Conservation (phyloP, 257 asterid species). For the Penstemon barbatus region DNA sequence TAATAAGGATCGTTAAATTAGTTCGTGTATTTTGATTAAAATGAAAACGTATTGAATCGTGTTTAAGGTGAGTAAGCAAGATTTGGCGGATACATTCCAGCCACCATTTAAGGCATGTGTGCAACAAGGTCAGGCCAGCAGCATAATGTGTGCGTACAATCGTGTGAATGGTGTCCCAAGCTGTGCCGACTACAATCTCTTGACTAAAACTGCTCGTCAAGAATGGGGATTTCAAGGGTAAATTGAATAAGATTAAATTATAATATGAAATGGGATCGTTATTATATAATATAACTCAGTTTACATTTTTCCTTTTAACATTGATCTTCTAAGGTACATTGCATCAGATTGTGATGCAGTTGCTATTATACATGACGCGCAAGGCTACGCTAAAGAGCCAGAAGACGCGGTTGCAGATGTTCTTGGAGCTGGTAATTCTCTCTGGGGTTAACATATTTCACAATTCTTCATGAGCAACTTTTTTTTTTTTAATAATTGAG, state of each 20-base stretch:
- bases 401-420: constrained; percentile 78
- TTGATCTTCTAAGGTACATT: constrained; percentile 49
- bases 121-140: constrained; percentile 56
- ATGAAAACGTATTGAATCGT: neutral
- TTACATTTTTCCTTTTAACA: neutral
- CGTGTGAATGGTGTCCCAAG: constrained; percentile 68
- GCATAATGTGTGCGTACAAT: constrained; percentile 73
- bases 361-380: constrained; percentile 44
- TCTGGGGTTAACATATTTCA: neutral
- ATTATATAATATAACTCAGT: too few species aligned
- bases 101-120: constrained; percentile 77
- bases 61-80: constrained; percentile 60
- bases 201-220: constrained; percentile 53
- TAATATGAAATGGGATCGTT: neutral
- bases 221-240: constrained; percentile 81
- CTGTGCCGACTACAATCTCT: constrained; percentile 57
- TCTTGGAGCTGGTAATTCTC: constrained; percentile 61
- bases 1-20: neutral
- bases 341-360: constrained; percentile 78
- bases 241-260: neutral
- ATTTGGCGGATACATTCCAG: constrained; percentile 67
- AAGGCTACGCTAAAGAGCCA: constrained; percentile 59
- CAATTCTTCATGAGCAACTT: neutral
- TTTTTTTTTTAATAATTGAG: neutral
- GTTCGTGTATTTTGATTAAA: neutral